phyloP scores from a whole-genome alignment of 2,329 filamentous ascomycete species.

The Cladosporium sp. region DNA sequence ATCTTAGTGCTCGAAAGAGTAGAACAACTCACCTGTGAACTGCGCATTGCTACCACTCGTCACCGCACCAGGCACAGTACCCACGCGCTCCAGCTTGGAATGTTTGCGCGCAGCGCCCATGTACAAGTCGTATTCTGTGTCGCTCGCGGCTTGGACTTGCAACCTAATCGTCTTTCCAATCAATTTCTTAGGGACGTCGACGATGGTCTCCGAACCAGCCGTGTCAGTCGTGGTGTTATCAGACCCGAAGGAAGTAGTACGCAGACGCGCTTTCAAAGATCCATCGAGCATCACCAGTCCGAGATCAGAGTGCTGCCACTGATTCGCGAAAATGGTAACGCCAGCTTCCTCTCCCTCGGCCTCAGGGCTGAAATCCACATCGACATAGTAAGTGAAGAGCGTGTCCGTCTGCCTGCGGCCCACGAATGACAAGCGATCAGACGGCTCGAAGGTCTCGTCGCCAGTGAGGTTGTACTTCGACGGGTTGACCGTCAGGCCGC shows the following conservation, averaged over 20 bases:
- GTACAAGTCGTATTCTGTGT: conserved; percentile 6
- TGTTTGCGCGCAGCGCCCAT: neutral
- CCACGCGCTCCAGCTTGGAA: neutral
- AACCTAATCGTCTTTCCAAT: conserved; percentile 1
- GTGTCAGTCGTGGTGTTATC: neutral
- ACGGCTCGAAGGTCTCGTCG: conserved; percentile 20
- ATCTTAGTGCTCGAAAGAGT: neutral
- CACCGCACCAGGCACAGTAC: conserved; percentile 1
- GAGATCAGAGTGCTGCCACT: conserved; percentile 49
- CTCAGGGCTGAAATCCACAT: conserved; percentile 40
- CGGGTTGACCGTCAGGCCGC: conserved; percentile 40
- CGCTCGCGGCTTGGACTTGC: neutral
- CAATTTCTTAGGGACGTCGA: neutral
- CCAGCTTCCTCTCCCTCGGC: conserved; percentile 45
- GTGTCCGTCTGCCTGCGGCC: conserved; percentile 51
- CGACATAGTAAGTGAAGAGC: conserved; percentile 46
- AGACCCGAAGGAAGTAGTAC: neutral
- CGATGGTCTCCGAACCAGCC: neutral
- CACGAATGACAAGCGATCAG: conserved; percentile 45
- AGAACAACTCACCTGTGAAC: conserved; percentile 5
- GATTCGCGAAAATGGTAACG: conserved; percentile 47
- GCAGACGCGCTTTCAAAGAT: conserved; percentile 19
- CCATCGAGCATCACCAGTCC: conserved; percentile 25
- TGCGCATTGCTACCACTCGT: conserved; percentile 5
- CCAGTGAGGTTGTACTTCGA: conserved; percentile 50